Base-by-base conservation (phyloP, 768 basidiomycete species). In the Phylloporus sp. region DNA sequence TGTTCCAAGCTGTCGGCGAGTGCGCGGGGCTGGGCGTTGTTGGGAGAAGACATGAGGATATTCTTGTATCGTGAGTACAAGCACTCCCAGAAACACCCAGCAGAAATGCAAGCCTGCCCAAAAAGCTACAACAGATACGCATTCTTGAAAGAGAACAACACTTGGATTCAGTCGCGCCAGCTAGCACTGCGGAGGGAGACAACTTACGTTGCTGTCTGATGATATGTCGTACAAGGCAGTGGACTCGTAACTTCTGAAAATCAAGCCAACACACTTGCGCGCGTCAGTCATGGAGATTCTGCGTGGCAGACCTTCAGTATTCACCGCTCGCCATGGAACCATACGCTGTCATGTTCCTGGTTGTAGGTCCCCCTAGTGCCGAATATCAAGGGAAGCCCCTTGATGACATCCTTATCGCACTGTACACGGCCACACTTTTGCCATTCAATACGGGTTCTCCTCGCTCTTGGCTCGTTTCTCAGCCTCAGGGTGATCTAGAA, bases 351-450 rank as follows among this genome's bases (percentile, higher is more conserved):
- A 27, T 11, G 26, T 43, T 43, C 26, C 42, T 43, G 42, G 27
- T 43, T 28, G 16, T n/a, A 28, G 87, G 86, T 57, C 86, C 85
- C 0, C 83, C 86, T 28, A 95, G 93, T 65, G 81, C 85, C 63
- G 91, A 97, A 5, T 18, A 8, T 27, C n/a, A n/a, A 20, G 38
- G 16, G 18, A 15, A 28, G n/a, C n/a, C 42, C 42, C 39, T 27
- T 28, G 41, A 26, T 42, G 26, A 16, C 13, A 15, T 8, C 26
- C 1, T 24, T n/a, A 8, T 26, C 24, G 22, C 22, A 24, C n/a
- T n/a, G n/a, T n/a, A n/a, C 39, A 24, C 35, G 35, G 36, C 10
- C 35, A 20, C 18, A 20, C 18, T 39, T 39, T 18, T 23, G 22
- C 23, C 5, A 12, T 43, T 18, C 24, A 27, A 12, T 22, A 6